Percentiles rank a stretch among this genome's conserved stretches.
These are phyloP conservation scores for Lipomyces spencermartinsiae DNA, from an alignment of 805 yeast genomes.

Conservation along the genomic window DNA sequence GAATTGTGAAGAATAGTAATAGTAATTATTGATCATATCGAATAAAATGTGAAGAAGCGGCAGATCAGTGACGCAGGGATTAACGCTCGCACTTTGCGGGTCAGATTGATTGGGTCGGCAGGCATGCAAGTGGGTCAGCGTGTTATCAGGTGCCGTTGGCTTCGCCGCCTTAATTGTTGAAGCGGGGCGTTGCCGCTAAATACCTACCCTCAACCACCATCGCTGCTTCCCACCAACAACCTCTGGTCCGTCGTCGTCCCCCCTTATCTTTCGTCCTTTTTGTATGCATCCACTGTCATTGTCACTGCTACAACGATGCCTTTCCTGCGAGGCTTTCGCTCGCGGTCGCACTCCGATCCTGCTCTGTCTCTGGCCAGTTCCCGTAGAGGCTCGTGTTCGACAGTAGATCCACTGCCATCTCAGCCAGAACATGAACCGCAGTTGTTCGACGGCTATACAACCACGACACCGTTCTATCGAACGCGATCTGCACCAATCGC, in stretches of 20 bases:
- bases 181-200: not conserved
- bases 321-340: conserved; percentile 33
- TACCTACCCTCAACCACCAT: too few species aligned
- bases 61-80: not conserved
- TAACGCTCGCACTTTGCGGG: not conserved
- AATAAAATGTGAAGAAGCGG: not conserved
- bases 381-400: not conserved
- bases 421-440: not conserved
- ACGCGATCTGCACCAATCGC: conserved; percentile 25
- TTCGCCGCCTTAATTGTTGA: too few species aligned
- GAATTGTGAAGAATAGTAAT: not conserved
- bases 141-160: not conserved
- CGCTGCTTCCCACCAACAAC: not conserved
- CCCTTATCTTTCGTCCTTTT: not conserved
- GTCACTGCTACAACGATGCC: conserved; percentile 22
- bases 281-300: not conserved
- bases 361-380: conserved; percentile 7
- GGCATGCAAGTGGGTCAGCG: not conserved
- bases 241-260: not conserved
- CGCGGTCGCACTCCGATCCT: conserved; percentile 36
- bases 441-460: not conserved
- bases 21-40: too few species aligned
- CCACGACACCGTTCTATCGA: conserved; percentile 20
- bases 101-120: not conserved
- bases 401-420: not conserved